Evolutionary conservation across 2,329 filamentous ascomycete species (phyloP), one percentile per base, ranked within the genome.

Genomic region (Xylariales sp.): DNA sequence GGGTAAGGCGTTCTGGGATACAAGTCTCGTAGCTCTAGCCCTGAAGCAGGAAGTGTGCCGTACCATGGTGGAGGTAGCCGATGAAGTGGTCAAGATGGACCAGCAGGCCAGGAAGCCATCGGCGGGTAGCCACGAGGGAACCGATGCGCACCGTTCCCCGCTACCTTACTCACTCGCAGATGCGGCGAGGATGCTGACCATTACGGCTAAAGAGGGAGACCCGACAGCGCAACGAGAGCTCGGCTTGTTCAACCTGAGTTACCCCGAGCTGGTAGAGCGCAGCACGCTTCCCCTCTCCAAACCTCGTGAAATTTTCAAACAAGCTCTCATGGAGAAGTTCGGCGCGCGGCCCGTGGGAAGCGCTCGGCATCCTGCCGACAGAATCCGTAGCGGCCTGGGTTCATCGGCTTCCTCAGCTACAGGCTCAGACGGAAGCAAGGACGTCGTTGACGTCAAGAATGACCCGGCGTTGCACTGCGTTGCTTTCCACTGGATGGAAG

Each of bases 401-500:
- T 47, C 48, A 35, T 44, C 46, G 13, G 46, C 46, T 43, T 48
- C 46, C 29, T 27, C 46, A 16, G 40, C 50, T 33, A 40, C 50
- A 24, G 57, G 56, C 14, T 49, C 55, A 15, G 59, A 57, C 20
- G 39, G 50, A 2, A 52, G 51, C 25, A 59, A 59, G 37, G 65
- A 69, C 33, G 66, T 66, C 14, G n/a, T n/a, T n/a, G 65, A 77
- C 42, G 71, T 77, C 24, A 61, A 88, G 48, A 89, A 83, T 42
- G 88, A 96, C 58, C 87, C 88, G 2, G 84, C 84, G 38, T 81
- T 89, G 29, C 93, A 97, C 86, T 96, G 90, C 53, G 79, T 95
- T 40, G 91, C 91, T 8, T 82, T 94, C 62, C 91, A 97, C 68
- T 97, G 91, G 90, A 96, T 97, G 89, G 88, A 91, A 65, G 72